These are phyloP conservation scores for Aspergillus tubingensis DNA, from an alignment of 2,329 filamentous ascomycete genomes.

Conservation along the genomic window DNA sequence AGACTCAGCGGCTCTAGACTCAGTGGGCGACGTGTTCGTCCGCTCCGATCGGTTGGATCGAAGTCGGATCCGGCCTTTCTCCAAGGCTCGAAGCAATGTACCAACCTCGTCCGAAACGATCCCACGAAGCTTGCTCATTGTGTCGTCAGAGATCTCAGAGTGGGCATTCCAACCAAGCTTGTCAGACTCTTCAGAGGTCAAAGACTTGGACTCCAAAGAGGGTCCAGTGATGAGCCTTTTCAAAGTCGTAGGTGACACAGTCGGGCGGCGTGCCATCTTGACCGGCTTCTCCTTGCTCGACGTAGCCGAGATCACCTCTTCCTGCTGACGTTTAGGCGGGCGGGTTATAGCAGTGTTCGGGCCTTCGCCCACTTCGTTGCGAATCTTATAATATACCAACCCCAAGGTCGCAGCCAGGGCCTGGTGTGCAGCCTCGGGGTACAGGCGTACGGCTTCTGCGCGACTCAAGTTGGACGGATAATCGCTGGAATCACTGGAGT, in stretches of 20 bases:
- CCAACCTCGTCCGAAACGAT: constrained; percentile 40
- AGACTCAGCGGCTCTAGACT: constrained; percentile 29
- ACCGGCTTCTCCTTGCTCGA: constrained; percentile 39
- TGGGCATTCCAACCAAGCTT: constrained; percentile 39
- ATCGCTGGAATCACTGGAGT: constrained; percentile 44
- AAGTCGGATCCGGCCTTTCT: constrained; percentile 38
- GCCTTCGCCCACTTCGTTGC: constrained; percentile 42
- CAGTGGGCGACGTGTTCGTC: constrained; percentile 35
- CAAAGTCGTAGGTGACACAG: constrained; percentile 33
- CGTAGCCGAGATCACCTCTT: constrained; percentile 35
- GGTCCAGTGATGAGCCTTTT: constrained; percentile 36
- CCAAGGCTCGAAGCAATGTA: constrained; percentile 37
- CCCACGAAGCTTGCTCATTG: constrained; percentile 40
- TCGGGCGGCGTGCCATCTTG: constrained; percentile 38
- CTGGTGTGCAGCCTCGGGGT: constrained; percentile 44
- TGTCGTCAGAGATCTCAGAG: constrained; percentile 41
- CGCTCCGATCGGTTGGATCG: constrained; percentile 38
- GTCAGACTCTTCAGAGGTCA: constrained; percentile 35
- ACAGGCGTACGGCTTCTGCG: constrained; percentile 38
- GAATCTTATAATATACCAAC: constrained; percentile 45
- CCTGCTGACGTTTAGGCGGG: constrained; percentile 40
- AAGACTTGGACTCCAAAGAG: constrained; percentile 36
- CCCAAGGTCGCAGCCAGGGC: constrained; percentile 43
- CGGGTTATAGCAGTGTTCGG: constrained; percentile 30
- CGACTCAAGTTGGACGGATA: constrained; percentile 37